phyloP scores from a whole-genome alignment of 176 grass and related monocot genomes.

The Dendrocalamus sinicus region DNA sequence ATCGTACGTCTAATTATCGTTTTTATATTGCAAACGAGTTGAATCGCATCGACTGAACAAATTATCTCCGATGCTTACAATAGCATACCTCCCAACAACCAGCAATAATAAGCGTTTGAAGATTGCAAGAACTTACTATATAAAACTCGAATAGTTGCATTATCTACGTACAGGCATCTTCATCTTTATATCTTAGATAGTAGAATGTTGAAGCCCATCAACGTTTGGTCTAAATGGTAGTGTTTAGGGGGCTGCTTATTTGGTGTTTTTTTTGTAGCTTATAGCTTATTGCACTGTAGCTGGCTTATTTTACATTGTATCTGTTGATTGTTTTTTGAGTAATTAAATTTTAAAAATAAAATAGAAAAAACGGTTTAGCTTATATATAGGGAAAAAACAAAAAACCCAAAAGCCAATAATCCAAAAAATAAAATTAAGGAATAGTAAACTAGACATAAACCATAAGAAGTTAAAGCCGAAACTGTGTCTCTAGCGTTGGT shows the following conservation, averaged over 20 bases:
- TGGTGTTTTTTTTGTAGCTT: too few species aligned
- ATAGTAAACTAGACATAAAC: too few species aligned
- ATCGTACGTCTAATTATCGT: background rate
- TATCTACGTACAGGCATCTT: background rate
- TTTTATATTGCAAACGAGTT: conserved; percentile 19
- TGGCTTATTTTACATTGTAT: too few species aligned
- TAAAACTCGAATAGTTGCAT: conserved; percentile 13
- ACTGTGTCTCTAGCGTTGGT: background rate
- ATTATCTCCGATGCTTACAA: conserved; percentile 19
- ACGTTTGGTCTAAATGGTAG: conserved; percentile 14
- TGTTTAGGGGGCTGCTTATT: background rate
- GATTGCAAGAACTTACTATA: background rate
- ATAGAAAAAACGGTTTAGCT: too few species aligned
- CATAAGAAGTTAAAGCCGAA: too few species aligned
- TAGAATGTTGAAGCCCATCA: conserved; percentile 31
- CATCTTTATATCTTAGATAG: background rate
- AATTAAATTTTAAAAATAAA: too few species aligned
- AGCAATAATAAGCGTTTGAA: conserved; percentile 30
- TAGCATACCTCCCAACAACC: conserved; percentile 24
- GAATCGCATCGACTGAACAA: background rate
- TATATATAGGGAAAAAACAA: too few species aligned
- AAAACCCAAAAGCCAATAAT: too few species aligned
- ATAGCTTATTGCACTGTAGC: too few species aligned
- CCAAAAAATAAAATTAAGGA: too few species aligned
- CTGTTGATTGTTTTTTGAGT: too few species aligned